A percentile compares a stretch with the other conserved stretches of the same genome.
These are phyloP conservation scores for Scheffersomyces parashehatae DNA, from an alignment of 1,139 yeast species.

Conservation along the genomic window DNA sequence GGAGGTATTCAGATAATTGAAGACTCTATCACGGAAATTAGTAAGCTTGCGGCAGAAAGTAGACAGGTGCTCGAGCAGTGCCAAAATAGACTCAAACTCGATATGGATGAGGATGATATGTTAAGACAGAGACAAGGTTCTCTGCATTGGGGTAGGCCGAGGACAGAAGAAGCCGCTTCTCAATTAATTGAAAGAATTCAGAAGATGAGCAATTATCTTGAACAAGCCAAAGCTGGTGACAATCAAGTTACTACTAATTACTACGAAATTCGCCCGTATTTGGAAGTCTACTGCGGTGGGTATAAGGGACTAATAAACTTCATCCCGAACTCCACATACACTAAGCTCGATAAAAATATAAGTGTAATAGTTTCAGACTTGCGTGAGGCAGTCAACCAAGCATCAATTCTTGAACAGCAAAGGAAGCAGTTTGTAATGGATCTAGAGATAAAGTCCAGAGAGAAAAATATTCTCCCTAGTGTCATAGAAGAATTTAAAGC, in stretches of 20 bases:
- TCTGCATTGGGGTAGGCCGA: constrained; percentile 47
- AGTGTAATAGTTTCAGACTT: constrained; percentile 41
- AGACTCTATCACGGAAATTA: constrained; percentile 47
- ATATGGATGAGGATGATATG: constrained; percentile 55
- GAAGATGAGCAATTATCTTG: constrained; percentile 50
- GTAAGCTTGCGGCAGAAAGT: constrained; percentile 41
- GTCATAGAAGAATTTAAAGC: constrained; percentile 48
- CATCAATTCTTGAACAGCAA: constrained; percentile 25
- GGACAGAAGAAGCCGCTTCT: constrained; percentile 39
- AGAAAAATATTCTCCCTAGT: constrained; percentile 52
- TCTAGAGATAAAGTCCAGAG: constrained; percentile 46
- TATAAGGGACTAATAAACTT: constrained; percentile 39
- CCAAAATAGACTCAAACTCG: constrained; percentile 47
- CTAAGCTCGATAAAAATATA: constrained; percentile 42
- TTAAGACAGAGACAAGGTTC: constrained; percentile 46
- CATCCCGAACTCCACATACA: constrained; percentile 52
- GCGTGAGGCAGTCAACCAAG: constrained; percentile 29
- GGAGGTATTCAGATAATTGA: constrained; percentile 56
- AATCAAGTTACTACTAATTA: constrained; percentile 46
- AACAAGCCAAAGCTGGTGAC: constrained; percentile 68
- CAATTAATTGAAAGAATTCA: constrained; percentile 39
- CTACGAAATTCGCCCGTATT: constrained; percentile 38
- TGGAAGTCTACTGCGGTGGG: constrained; percentile 48
- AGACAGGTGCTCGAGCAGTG: constrained; percentile 45
- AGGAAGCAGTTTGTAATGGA: constrained; percentile 42